Conservation (phyloP, 257 asterid genomes). For the Agastache rugosa region DNA sequence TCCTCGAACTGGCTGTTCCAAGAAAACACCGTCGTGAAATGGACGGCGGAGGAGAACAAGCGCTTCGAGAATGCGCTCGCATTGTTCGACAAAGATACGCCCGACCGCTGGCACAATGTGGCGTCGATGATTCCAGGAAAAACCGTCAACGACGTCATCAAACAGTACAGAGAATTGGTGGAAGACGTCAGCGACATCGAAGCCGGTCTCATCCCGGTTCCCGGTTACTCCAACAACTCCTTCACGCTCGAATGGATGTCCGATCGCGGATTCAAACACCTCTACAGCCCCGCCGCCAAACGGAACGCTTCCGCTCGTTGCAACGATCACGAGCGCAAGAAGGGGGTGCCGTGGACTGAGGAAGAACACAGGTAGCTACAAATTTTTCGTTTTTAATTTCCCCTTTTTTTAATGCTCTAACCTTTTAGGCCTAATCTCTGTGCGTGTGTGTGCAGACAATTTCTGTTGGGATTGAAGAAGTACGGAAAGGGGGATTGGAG, state of each 20-base stretch:
- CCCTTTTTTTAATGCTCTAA: not conserved
- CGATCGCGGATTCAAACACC: constrained; percentile 45
- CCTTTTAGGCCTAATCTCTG: not conserved
- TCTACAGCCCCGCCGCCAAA: constrained; percentile 52
- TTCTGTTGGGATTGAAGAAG: constrained; percentile 86
- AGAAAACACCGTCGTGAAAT: constrained; percentile 48
- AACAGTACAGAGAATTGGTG: constrained; percentile 66
- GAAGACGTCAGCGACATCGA: constrained; percentile 78
- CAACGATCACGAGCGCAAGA: constrained; percentile 77
- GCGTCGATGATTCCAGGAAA: constrained; percentile 85
- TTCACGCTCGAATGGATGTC: constrained; percentile 66
- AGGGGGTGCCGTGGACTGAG: constrained; percentile 95
- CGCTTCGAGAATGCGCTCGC: constrained; percentile 81
- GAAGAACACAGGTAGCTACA: constrained; percentile 87
- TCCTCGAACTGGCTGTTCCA: constrained; percentile 62
- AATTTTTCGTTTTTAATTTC: not conserved
- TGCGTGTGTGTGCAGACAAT: constrained; percentile 52
- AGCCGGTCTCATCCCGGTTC: constrained; percentile 75
- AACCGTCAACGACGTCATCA: constrained; percentile 68
- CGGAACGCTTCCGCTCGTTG: constrained; percentile 47
- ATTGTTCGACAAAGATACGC: constrained; percentile 75
- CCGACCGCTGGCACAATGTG: constrained; percentile 86
- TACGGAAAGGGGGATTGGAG: constrained; percentile 99
- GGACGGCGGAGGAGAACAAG: constrained; percentile 87
- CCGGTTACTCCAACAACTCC: constrained; percentile 58